phyloP scores from a whole-genome alignment of 2,329 filamentous ascomycete genomes.

The Fusarium newnesense region DNA sequence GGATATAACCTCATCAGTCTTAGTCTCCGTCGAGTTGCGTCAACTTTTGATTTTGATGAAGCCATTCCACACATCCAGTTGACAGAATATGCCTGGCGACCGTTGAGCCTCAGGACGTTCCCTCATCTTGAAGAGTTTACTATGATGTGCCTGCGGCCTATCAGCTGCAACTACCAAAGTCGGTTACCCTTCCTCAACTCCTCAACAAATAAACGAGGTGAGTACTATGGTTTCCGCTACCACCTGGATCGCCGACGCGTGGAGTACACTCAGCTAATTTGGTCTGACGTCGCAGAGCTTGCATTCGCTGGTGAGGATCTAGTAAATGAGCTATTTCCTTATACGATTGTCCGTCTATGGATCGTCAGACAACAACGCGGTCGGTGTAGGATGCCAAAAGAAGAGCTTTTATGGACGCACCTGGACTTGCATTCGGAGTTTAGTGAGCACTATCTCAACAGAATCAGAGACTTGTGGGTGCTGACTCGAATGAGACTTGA shows the following conservation, averaged over 20 bases:
- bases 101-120: background rate
- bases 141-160: conserved; percentile 4
- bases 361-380: conserved; percentile 9
- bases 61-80: background rate
- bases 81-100: background rate
- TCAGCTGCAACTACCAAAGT: background rate
- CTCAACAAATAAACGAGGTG: background rate
- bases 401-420: conserved; percentile 13
- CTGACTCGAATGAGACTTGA: conserved; percentile 6
- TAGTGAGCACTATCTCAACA: background rate
- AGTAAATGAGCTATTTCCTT: background rate
- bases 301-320: background rate
- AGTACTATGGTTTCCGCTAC: conserved; percentile 37
- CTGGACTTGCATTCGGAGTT: background rate
- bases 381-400: background rate
- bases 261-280: conserved; percentile 15
- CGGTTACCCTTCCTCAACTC: background rate
- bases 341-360: conserved; percentile 17
- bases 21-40: conserved; percentile 2
- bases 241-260: background rate
- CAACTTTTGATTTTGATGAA: background rate
- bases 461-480: conserved; percentile 12
- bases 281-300: conserved; percentile 8
- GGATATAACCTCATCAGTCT: background rate
- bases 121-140: conserved; percentile 22